Base-by-base conservation (phyloP, 2,329 filamentous ascomycete genomes). In the Colletotrichum horii region DNA sequence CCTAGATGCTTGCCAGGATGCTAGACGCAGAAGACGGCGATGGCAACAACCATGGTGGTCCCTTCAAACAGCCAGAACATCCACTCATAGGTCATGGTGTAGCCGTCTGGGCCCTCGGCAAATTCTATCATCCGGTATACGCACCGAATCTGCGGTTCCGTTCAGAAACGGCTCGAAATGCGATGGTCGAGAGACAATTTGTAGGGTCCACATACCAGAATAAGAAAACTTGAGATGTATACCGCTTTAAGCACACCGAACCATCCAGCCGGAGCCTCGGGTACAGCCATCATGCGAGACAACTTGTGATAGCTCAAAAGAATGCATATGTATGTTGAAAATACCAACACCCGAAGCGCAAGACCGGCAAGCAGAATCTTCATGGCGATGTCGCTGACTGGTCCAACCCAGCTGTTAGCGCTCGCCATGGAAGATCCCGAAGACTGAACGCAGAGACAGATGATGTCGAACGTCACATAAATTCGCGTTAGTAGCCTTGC, bases 71-170 rank as follows among this genome's bases (percentile, higher is more conserved):
- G 84, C 83, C 88, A 91, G 71, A 91, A 88, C 32, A 87, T 86
- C 86, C 89, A 90, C 76, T 91, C 89, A 26, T 88, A 85, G 6
- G 79, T 83, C 78, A 89, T 88, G 1, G 87, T 81, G 77, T 91
- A 91, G 19, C 86, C 84, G 8, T 88, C 81, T n/a, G 87, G 87
- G 0, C 89, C 89, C 43, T 89, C 84, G 0, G 87, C 85, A 75
- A 90, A 90, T 77, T 91, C 89, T 64, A 88, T 84, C 6, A 88
- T 85, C n/a, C 89, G 86, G 75, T 88, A 91, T 32, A 90, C 83
- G n/a, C 87, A 89, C 16, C 89, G 88, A 5, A 89, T 76, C 82
- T 90, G n/a, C 32, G 56, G 24, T 7, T 5, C 28, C 2, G 24
- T 26, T 38, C 2, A 8, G 69, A 36, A 22, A n/a, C 9, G 43